A percentile compares a stretch with the other conserved stretches of the same genome.
Conservation (phyloP, 108 stramenopile genomes). For the Mediolabrus comicus region DNA sequence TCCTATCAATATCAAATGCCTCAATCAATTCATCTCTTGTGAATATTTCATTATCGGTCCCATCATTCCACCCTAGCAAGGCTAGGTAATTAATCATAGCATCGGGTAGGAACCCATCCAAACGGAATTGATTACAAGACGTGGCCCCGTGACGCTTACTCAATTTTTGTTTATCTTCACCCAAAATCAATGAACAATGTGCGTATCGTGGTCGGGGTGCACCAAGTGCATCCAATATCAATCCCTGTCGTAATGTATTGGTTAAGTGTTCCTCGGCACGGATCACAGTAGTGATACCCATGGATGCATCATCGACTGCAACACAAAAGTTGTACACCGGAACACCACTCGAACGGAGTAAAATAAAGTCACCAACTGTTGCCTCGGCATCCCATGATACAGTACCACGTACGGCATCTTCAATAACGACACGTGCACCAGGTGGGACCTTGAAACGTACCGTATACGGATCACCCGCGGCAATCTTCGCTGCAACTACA, state of each 20-base stretch:
- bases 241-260: slow-evolving; percentile 92
- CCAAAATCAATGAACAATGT: slow-evolving; percentile 96
- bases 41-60: slow-evolving; percentile 97
- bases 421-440: slow-evolving; percentile 84
- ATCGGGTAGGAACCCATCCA: slow-evolving; percentile 92
- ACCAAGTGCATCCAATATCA: slow-evolving; percentile 87
- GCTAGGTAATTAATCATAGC: slow-evolving; percentile 97
- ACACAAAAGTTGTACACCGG: slow-evolving; percentile 99
- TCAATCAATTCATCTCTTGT: slow-evolving; percentile 94
- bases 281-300: slow-evolving; percentile 96
- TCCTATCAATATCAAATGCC: slow-evolving; percentile 88
- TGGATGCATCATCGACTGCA: slow-evolving; percentile 94
- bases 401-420: slow-evolving; percentile 92
- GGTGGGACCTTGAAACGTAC: slow-evolving; percentile 90
- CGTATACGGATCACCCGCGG: slow-evolving; percentile 81
- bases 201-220: slow-evolving; percentile 91
- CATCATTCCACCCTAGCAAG: slow-evolving; percentile 96
- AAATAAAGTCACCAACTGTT: slow-evolving; percentile 96
- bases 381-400: slow-evolving; percentile 96
- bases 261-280: slow-evolving; percentile 98
- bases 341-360: slow-evolving; percentile 89
- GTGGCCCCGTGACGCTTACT: slow-evolving; percentile 98
- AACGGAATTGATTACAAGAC: slow-evolving; percentile 91
- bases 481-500: slow-evolving; percentile 76
- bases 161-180: slow-evolving; percentile 95